Percentiles rank a stretch among this genome's conserved stretches.
These are phyloP conservation scores for Chrysoporthe austroafricana DNA, from an alignment of 2,329 filamentous ascomycete genomes.

Conservation along the genomic window DNA sequence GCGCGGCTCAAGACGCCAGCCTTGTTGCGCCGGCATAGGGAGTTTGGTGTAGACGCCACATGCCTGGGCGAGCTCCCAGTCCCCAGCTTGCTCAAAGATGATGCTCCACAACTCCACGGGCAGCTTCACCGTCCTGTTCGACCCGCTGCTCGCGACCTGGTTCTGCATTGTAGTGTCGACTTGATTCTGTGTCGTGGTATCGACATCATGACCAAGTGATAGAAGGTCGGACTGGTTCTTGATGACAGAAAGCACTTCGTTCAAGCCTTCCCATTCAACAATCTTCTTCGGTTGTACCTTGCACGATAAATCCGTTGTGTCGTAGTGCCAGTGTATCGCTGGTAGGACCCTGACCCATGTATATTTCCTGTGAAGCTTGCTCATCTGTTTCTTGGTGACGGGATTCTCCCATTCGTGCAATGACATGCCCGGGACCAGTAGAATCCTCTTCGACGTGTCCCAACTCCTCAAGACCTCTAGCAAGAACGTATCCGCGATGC, in stretches of 20 bases:
- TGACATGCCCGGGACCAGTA: slow-evolving; percentile 89
- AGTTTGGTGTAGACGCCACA: slow-evolving; percentile 81
- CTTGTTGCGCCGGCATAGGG: slow-evolving; percentile 61
- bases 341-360: slow-evolving; percentile 82
- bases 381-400: slow-evolving; percentile 84
- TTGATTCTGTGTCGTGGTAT: slow-evolving; percentile 54
- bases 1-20: slow-evolving; percentile 68
- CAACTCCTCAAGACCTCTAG: slow-evolving; percentile 83
- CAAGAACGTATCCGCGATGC: slow-evolving; percentile 79
- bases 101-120: slow-evolving; percentile 90
- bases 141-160: slow-evolving; percentile 40
- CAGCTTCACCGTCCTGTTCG: slow-evolving; percentile 52
- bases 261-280: slow-evolving; percentile 66
- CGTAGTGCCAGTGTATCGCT: slow-evolving; percentile 82
- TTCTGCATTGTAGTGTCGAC: slow-evolving; percentile 57
- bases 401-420: slow-evolving; percentile 88
- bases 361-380: slow-evolving; percentile 82
- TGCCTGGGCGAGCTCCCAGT: slow-evolving; percentile 88
- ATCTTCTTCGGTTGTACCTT: slow-evolving; percentile 49
- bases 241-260: slow-evolving; percentile 73
- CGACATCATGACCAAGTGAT: slow-evolving; percentile 73
- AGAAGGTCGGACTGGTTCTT: slow-evolving; percentile 78
- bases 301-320: slow-evolving; percentile 37
- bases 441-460: slow-evolving; percentile 82
- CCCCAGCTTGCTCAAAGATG: slow-evolving; percentile 79